Evolutionary conservation across 441 rosid species (phyloP), one percentile per base, ranked within the genome.

Genomic region (Eruca vesicaria): DNA sequence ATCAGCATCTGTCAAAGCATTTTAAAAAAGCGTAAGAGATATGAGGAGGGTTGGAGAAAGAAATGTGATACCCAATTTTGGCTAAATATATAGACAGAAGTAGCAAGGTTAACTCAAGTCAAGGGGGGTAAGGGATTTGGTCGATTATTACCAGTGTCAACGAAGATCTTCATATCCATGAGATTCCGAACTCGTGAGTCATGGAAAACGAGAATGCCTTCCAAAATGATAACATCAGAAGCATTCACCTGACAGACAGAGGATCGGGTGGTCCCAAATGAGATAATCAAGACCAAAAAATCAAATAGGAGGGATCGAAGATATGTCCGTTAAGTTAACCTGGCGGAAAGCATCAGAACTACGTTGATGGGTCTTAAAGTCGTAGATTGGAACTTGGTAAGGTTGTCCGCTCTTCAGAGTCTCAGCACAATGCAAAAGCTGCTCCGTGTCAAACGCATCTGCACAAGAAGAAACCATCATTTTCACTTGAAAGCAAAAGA

Each of bases 361-460:
- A 12, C 97, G 96, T 7, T 87, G 94, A 76, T 96, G 99, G 3
- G 64, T 87, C 88, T 91, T 93, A 67, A 96, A 96, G 87, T 96
- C 93, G 69, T 96, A 96, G 64, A 96, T 89, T 1, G 98, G 99
- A 72, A 96, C 88, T 78, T 96, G 97, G 75, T 88, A 89, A 6
- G 97, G 78, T 15, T 84, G 96, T 3, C 98, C 91, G 26, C 86
- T 72, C 83, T 84, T 90, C 72, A 96, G 97, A 81, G 79, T 86
- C 75, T 82, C 68, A 75, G 87, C 73, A 73, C 98, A 96, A 76
- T 93, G 97, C 76, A 96, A 80, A 79, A 96, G 96, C 83, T 96
- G 99, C 76, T 96, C 98, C 0, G 97, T 93, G 79, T 96, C 99
- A 81, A 93, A 96, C 63, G 99, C 98, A 82, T 96, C 98, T 96